Evolutionary conservation across 306 rosid species (phyloP), one percentile per base, ranked within the genome.

Genomic region (Pueraria montana): DNA sequence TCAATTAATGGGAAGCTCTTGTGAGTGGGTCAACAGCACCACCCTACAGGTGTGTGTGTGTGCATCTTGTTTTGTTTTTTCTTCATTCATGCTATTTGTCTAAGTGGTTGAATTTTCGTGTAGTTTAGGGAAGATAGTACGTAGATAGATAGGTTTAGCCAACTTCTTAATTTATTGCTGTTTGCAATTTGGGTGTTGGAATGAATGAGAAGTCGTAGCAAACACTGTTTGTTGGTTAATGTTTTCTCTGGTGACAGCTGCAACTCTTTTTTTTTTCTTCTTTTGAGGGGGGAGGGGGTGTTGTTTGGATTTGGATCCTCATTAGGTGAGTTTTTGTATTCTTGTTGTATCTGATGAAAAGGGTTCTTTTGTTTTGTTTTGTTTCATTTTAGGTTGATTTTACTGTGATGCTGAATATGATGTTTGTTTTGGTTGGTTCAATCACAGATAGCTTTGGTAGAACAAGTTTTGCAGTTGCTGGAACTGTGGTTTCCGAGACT

Each of bases 1-100:
- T 83, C 81, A 79, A 53, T 81, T 83, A 81, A 72, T 83, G 86
- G 80, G 77, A 67, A 49, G 38, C 49, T 87, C 74, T 48, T 75
- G 1, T 71, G 7, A 72, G 80, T 84, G 79, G 85, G 74, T 83
- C 82, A 74, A 50, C 79, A 78, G 45, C 49, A 66, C 3, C 79
- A 66, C 48, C 71, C 79, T 56, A 79, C 84, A 73, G 80, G 8
- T 17, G 69, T 65, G 46, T 66, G 43, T 21, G 85, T 86, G 30
- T 48, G 77, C 52, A 14, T 72, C 40, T 80, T 58, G 21, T 73
- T 49, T 66, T 36, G 0, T 38, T 26, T 11, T 77, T 38, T 3
- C 5, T 49, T 64, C 38, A 36, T 50, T n/a, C 67, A 32, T 82
- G 75, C 9, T 36, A 13, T 38, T 69, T 74, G 10, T 59, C 14